These are phyloP conservation scores for Trifolium repens DNA, from an alignment of 306 rosid species.

Conservation along the genomic window DNA sequence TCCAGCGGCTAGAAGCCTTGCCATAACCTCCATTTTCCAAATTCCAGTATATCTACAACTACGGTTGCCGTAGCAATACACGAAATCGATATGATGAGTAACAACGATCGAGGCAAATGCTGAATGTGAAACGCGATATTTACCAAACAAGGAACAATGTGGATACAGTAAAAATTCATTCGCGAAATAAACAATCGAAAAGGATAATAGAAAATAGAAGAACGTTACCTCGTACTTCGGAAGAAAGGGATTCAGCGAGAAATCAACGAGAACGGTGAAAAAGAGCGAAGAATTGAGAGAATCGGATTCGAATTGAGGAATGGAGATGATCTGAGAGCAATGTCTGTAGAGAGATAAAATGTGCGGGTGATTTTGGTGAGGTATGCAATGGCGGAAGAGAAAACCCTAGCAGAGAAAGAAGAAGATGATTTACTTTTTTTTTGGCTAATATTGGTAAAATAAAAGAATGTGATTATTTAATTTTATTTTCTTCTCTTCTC, in stretches of 20 bases:
- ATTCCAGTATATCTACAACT: conserved; percentile 50
- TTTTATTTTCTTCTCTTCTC: background rate
- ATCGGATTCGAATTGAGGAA: conserved; percentile 20
- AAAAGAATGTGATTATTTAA: background rate
- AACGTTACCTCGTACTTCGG: conserved; percentile 25
- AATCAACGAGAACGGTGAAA: conserved; percentile 28
- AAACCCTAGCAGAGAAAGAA: conserved; percentile 41
- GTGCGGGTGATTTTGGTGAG: background rate
- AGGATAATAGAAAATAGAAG: background rate
- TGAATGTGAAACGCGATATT: background rate
- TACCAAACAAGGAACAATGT: background rate
- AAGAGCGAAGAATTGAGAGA: background rate
- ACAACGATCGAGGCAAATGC: background rate
- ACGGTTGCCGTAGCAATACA: background rate
- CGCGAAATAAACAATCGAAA: background rate
- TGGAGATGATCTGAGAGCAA: conserved; percentile 37
- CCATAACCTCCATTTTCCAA: conserved; percentile 87
- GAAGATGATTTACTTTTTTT: conserved; percentile 3
- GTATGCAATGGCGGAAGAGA: conserved; percentile 45
- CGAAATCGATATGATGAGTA: background rate
- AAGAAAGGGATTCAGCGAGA: background rate
- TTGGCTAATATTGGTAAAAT: background rate
- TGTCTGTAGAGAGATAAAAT: conserved; percentile 34
- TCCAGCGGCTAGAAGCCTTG: conserved; percentile 73
- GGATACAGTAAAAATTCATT: background rate